Percentiles rank a stretch among this genome's conserved stretches.
Conservation (phyloP, 257 asterid species). For the Solanum stenotomum region DNA sequence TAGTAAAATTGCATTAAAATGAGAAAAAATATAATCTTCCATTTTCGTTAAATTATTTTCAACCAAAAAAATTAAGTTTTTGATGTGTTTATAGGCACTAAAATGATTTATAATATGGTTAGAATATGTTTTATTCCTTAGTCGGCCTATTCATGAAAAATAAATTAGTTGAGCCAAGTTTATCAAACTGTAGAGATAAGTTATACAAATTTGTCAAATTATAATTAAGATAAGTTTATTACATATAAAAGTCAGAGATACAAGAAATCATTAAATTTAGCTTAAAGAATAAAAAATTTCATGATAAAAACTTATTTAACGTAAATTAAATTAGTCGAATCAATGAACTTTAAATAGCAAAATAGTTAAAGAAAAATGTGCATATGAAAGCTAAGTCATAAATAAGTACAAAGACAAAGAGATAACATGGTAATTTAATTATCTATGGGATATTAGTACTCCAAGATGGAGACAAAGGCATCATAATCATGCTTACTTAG, state of each 20-base stretch:
- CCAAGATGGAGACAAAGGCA: neutral
- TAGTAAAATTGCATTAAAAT: neutral
- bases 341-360: neutral
- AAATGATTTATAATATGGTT: neutral
- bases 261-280: fast-evolving
- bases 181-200: neutral
- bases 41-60: neutral
- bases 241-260: neutral
- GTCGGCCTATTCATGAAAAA: neutral
- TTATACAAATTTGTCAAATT: neutral
- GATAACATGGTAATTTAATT: neutral
- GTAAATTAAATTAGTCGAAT: neutral
- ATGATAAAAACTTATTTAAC: fast-evolving
- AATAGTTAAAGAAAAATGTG: too few species aligned
- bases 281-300: too few species aligned
- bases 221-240: neutral
- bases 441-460: neutral
- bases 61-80: neutral
- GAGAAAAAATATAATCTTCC: neutral
- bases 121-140: neutral
- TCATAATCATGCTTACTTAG: neutral
- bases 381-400: neutral
- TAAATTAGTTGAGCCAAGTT: neutral
- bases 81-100: neutral
- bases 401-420: neutral